These are phyloP conservation scores for Magnaporthales sp. DNA, from an alignment of 2,329 filamentous ascomycete genomes.

Conservation along the genomic window DNA sequence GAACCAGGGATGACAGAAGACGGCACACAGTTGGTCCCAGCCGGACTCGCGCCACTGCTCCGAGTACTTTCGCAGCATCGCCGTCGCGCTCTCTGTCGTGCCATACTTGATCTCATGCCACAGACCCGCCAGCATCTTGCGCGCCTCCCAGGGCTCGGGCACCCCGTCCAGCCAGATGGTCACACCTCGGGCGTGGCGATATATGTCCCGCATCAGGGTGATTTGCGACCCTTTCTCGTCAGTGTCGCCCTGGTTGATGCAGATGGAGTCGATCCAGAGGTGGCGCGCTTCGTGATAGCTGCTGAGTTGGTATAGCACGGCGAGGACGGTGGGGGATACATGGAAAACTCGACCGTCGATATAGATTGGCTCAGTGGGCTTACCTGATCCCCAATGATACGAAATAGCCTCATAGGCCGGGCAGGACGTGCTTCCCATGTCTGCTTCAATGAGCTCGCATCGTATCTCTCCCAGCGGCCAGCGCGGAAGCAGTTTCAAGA, in stretches of 20 bases:
- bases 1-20: slow-evolving; percentile 1
- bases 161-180: slow-evolving; percentile 7
- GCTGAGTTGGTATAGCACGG: neutral
- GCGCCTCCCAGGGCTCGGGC: neutral
- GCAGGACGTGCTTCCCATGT: neutral
- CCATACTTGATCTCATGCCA: neutral
- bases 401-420: neutral
- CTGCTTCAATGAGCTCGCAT: neutral
- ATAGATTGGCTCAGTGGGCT: neutral
- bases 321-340: neutral
- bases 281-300: neutral
- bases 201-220: slow-evolving; percentile 10
- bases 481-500: neutral
- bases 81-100: neutral
- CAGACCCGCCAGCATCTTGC: neutral
- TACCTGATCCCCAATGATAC: neutral
- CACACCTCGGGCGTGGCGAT: slow-evolving; percentile 6
- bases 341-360: neutral
- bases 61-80: neutral
- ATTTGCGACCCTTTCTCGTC: slow-evolving; percentile 10
- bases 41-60: neutral
- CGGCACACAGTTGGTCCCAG: neutral
- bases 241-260: slow-evolving; percentile 12
- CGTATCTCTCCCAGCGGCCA: neutral
- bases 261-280: slow-evolving; percentile 14